phyloP scores from a whole-genome alignment of 177 flowering plant genomes.

The Vitis hybrid region DNA sequence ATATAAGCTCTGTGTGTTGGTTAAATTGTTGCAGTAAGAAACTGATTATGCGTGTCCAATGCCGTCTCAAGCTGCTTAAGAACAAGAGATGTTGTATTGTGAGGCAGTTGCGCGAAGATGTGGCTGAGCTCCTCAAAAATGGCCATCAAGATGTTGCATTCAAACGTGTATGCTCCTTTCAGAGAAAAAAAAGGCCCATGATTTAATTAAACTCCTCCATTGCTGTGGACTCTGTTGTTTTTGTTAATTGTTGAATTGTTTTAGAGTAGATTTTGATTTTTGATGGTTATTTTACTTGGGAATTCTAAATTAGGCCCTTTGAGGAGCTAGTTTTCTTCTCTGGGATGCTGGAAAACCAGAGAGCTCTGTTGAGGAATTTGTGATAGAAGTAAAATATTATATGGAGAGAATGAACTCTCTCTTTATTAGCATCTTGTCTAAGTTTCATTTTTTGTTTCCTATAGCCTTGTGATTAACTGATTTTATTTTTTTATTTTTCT shows the following conservation, averaged over 20 bases:
- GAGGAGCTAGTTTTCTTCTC: no score
- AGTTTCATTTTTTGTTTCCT: no score
- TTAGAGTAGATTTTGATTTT: no score
- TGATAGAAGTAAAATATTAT: no score
- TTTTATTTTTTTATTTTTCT: not conserved
- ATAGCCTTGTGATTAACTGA: not conserved
- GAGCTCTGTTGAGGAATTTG: no score
- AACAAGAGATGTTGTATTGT: constrained; percentile 45
- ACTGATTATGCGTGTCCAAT: constrained; percentile 38
- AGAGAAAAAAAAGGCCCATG: not conserved
- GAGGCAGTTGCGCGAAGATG: constrained; percentile 38
- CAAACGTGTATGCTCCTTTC: constrained; percentile 28
- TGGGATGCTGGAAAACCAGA: no score
- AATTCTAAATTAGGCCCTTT: no score
- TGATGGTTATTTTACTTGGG: no score
- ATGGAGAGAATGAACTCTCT: no score
- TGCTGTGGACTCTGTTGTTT: not conserved
- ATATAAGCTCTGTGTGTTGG: not conserved
- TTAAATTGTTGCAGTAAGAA: constrained; percentile 45
- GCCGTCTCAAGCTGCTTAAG: constrained; percentile 51
- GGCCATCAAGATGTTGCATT: constrained; percentile 44
- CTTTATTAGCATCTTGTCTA: no score
- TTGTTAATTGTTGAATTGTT: no score
- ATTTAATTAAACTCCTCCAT: not conserved
- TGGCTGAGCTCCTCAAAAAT: constrained; percentile 43